A percentile compares a stretch with the other conserved stretches of the same genome.
phyloP scores from a whole-genome alignment of 441 rosid species.

The Biscutella laevigata region DNA sequence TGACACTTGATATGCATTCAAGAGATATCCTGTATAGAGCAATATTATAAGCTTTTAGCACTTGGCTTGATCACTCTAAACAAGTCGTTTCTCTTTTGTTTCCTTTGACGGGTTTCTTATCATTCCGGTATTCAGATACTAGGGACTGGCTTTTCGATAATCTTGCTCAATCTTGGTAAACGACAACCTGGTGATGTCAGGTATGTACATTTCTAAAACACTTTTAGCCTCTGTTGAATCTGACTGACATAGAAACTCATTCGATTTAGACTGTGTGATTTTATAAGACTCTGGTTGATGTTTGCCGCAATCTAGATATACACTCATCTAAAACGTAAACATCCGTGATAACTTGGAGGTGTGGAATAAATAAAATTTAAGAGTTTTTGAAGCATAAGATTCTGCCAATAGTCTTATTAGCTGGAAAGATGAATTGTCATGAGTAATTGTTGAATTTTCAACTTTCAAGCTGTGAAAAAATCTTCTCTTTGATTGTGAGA shows the following conservation, averaged over 20 bases:
- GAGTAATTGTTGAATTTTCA: not conserved
- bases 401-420: slow-evolving; percentile 19
- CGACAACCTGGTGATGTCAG: slow-evolving; percentile 81
- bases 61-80: not conserved
- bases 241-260: not conserved
- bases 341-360: not conserved
- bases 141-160: slow-evolving; percentile 68
- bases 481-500: slow-evolving; percentile 5
- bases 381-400: slow-evolving; percentile 20
- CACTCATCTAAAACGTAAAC: slow-evolving; percentile 6
- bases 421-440: slow-evolving; percentile 12
- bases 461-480: slow-evolving; percentile 3
- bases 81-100: not conserved
- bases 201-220: slow-evolving; percentile 26
- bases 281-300: slow-evolving; percentile 1
- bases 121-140: slow-evolving; percentile 45
- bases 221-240: not conserved
- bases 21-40: not conserved
- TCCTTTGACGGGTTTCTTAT: not conserved
- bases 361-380: not conserved
- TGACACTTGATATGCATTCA: slow-evolving; percentile 6
- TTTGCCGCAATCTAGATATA: not conserved
- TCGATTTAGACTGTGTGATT: not conserved
- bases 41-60: not conserved
- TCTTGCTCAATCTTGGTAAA: slow-evolving; percentile 72